Conservation (phyloP, 2,329 filamentous ascomycete genomes). For the Tolypocladium cylindrosporum region DNA sequence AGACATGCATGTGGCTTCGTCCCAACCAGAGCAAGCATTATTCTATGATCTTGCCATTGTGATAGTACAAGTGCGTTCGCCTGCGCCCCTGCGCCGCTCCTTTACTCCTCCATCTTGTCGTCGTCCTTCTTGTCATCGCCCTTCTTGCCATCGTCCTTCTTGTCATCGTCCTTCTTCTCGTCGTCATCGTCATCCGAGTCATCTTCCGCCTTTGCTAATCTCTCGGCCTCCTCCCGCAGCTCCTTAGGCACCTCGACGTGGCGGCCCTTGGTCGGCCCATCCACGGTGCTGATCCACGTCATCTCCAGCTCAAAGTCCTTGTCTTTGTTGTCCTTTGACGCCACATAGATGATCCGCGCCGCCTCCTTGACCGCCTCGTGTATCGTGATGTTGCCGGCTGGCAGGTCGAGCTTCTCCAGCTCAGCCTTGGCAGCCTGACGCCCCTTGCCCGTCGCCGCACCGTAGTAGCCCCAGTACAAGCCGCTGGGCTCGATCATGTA, state of each 20-base stretch:
- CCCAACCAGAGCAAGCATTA: slow-evolving; percentile 18
- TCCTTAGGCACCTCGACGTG: slow-evolving; percentile 92
- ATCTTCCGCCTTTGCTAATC: slow-evolving; percentile 79
- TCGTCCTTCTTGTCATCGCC: slow-evolving; percentile 50
- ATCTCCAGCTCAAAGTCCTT: slow-evolving; percentile 99
- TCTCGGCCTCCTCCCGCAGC: slow-evolving; percentile 83
- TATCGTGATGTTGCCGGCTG: slow-evolving; percentile 65
- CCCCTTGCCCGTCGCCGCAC: slow-evolving; percentile 93
- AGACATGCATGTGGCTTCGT: background rate
- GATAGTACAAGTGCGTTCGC: slow-evolving; percentile 23
- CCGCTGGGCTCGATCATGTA: slow-evolving; percentile 99
- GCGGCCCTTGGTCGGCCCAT: slow-evolving; percentile 83
- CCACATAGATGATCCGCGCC: slow-evolving; percentile 91
- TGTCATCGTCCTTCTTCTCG: slow-evolving; percentile 63
- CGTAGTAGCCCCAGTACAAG: slow-evolving; percentile 98
- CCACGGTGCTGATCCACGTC: slow-evolving; percentile 85
- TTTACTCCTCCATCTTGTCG: slow-evolving; percentile 86
- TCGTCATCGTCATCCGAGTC: slow-evolving; percentile 83
- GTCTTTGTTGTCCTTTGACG: slow-evolving; percentile 98
- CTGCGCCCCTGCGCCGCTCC: slow-evolving; percentile 5
- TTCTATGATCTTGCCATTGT: slow-evolving; percentile 24
- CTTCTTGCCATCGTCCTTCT: slow-evolving; percentile 73
- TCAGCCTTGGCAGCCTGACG: slow-evolving; percentile 95
- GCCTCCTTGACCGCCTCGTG: slow-evolving; percentile 91
- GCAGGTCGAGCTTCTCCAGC: slow-evolving; percentile 91